Percentiles rank a stretch among this genome's conserved stretches.
These are phyloP conservation scores for Pseudopediastrum boryanum DNA, from an alignment of 139 green algal species.

Conservation along the genomic window DNA sequence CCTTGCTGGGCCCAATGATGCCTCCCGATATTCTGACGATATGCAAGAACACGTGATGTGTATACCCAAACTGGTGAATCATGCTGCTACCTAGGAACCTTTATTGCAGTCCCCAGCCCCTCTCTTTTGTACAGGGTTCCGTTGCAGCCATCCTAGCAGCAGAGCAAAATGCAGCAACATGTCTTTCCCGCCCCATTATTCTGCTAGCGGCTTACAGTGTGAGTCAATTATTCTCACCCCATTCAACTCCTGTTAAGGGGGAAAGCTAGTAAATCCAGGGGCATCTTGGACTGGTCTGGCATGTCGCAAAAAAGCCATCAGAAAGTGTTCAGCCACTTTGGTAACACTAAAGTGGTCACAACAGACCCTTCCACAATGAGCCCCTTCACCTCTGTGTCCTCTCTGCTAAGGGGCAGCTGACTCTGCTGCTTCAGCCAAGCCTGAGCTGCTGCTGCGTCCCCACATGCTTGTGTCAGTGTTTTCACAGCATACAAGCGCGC, in stretches of 20 bases:
- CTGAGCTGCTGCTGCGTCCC: constrained; percentile 10
- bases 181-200: no score
- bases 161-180: no score
- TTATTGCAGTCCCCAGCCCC: no score
- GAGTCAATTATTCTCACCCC: no score
- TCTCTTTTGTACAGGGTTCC: no score
- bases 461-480: constrained; percentile 6
- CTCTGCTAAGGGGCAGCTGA: constrained; percentile 5
- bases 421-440: constrained; percentile 27
- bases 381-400: not conserved
- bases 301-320: not conserved
- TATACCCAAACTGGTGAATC: no score
- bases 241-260: not conserved
- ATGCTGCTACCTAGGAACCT: no score
- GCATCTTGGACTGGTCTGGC: not conserved
- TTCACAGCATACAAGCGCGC: constrained; percentile 27
- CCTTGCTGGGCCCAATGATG: no score
- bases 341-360: not conserved
- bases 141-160: no score
- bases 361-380: not conserved
- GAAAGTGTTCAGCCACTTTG: not conserved
- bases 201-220: no score
- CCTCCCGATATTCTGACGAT: no score
- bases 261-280: not conserved
- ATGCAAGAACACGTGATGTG: no score